Evolutionary conservation across 1,284 basidiomycete genomes (phyloP), one percentile per base, ranked within the genome.

Genomic region (Leucoagaricus sp.): DNA sequence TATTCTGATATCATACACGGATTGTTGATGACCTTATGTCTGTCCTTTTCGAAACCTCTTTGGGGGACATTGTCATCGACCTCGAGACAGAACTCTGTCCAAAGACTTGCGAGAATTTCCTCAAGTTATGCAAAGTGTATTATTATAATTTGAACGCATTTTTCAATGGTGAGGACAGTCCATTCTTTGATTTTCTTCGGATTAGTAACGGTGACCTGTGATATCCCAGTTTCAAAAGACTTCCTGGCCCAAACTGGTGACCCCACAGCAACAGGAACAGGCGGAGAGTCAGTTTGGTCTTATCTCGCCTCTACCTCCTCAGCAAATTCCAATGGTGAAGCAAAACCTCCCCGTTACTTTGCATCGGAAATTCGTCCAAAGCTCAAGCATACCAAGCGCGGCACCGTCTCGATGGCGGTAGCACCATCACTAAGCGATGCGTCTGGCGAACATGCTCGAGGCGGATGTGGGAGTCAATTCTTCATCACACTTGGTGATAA

Each of bases 141-240:
- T 96, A 96, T 71, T 98, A 97, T 79, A 96, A 94, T 70, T 77
- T 97, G 62, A 92, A 94, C 70, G 93, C 94, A 0, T 98, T 99
- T 78, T 97, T 97, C 81, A 97, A 98, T 74, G 93, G 94, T 94
- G 61, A 55, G 86, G 19, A 19, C 1, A 19, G 2, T 21, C 8
- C 21, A 19, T 34, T 42, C 31, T n/a, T 17, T n/a, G 31, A n/a
- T n/a, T 40, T 10, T 55, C 29, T 26, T 50, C 15, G 33, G 8
- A 13, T 47, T 58, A 42, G 52, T 19, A 17, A 45, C 47, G 13
- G n/a, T 51, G 15, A 60, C 29, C 42, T 26, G n/a, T n/a, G n/a
- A n/a, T n/a, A 40, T 49, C 36, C 2, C 46, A 93, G 96, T 99
- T 7, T 94, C 95, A 34, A 96, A 95, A 72, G 93, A 98, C 70